A percentile compares a stretch with the other conserved stretches of the same genome.
Conservation (phyloP, 345 rosid species). For the Ceriops decandra region DNA sequence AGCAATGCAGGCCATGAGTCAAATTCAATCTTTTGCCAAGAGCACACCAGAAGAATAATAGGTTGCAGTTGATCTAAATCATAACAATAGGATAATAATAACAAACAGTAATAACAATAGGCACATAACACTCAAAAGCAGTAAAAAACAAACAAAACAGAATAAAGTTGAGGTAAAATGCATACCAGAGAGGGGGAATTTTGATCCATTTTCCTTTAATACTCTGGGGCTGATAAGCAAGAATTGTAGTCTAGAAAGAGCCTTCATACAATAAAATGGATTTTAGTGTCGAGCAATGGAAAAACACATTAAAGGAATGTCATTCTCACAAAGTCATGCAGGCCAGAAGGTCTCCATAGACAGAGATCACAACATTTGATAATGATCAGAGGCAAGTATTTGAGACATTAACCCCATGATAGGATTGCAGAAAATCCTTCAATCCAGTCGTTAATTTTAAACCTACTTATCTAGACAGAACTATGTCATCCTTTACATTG, state of each 20-base stretch:
- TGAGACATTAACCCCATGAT: neutral
- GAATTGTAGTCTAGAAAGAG: conserved; percentile 79
- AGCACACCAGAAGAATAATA: conserved; percentile 50
- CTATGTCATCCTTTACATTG: neutral
- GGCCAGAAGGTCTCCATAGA: neutral
- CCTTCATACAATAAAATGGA: conserved; percentile 38
- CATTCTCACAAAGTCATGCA: neutral
- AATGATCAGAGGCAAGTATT: neutral
- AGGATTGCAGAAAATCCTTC: neutral
- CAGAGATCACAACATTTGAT: neutral
- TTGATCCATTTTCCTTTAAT: conserved; percentile 67
- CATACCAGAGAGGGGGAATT: conserved; percentile 64
- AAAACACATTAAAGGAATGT: neutral
- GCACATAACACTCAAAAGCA: neutral
- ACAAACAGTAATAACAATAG: conserved; percentile 12
- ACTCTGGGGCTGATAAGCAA: conserved; percentile 48
- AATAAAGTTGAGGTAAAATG: neutral
- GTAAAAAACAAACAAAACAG: neutral
- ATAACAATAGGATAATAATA: neutral
- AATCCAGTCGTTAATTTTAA: neutral
- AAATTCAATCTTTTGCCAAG: conserved; percentile 87
- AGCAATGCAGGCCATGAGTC: conserved; percentile 83
- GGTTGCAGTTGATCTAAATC: conserved; percentile 63
- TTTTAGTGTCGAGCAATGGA: neutral
- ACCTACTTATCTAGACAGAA: neutral